Evolutionary conservation across 23 red algal genomes (phyloP).

Genomic region (Gracilaria domingensis): DNA sequence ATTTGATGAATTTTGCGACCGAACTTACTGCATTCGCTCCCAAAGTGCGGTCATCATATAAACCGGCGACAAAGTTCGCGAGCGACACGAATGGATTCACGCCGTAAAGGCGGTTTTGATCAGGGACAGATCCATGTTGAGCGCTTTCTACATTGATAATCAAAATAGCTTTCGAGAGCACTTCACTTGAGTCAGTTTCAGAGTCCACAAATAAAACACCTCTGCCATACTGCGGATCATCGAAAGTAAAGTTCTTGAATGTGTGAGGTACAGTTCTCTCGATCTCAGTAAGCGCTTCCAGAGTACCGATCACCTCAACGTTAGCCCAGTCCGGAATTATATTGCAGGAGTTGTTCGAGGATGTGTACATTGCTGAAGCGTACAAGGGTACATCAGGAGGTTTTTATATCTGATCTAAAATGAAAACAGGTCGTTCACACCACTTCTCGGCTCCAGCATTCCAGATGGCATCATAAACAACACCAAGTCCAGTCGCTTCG

Average conservation of each 20-base stretch:
- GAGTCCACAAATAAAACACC: not conserved
- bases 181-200: not conserved
- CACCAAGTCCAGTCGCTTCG: slow-evolving; percentile 25
- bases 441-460: slow-evolving; percentile 44
- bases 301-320: slow-evolving; percentile 22
- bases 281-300: slow-evolving; percentile 9
- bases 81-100: no score
- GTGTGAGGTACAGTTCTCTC: slow-evolving; percentile 9
- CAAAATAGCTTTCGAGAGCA: slow-evolving; percentile 1
- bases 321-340: slow-evolving; percentile 50
- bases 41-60: slow-evolving; percentile 7
- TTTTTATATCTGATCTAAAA: not conserved
- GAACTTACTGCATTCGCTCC: slow-evolving; percentile 8
- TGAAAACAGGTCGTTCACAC: slow-evolving; percentile 44
- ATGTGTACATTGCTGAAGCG: no score
- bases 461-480: slow-evolving; percentile 61
- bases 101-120: no score
- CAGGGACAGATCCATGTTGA: no score
- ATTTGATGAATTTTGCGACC: slow-evolving; percentile 40
- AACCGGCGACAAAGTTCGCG: no score
- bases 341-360: slow-evolving; percentile 41
- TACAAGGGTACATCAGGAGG: slow-evolving; percentile 21
- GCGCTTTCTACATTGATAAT: slow-evolving; percentile 7
- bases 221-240: slow-evolving; percentile 35
- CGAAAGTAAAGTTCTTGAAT: no score